Percentiles rank a stretch among this genome's conserved stretches.
Evolutionary conservation across 2,329 filamentous ascomycete genomes (phyloP).

Genomic region (Pseudocercospora musae): DNA sequence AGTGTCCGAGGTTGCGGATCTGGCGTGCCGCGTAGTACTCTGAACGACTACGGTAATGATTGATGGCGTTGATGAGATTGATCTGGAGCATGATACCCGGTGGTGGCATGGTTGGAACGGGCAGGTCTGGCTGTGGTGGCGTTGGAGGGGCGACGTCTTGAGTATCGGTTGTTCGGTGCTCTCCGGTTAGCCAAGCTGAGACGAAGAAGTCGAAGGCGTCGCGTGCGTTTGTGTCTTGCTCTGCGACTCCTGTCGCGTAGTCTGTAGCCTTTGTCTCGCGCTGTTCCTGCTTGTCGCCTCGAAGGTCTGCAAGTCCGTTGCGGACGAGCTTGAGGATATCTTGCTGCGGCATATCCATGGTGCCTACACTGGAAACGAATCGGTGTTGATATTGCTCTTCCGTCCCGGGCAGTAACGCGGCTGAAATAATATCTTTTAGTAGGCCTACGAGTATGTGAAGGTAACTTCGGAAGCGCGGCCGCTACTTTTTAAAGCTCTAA

Average conservation of each 20-base stretch:
- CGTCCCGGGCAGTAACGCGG: too few relatives aligned
- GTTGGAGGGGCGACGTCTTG: background rate
- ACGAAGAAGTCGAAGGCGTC: background rate
- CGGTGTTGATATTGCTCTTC: background rate
- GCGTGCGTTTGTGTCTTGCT: background rate
- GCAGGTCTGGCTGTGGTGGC: background rate
- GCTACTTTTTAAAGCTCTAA: too few relatives aligned
- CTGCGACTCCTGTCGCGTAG: too few relatives aligned
- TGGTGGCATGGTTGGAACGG: background rate
- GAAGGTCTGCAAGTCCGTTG: background rate
- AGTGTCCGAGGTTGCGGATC: background rate
- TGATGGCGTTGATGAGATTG: background rate
- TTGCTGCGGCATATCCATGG: background rate
- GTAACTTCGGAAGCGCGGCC: too few relatives aligned
- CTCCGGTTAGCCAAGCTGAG: background rate
- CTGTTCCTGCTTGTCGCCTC: background rate
- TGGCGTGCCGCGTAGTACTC: background rate
- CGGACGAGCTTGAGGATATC: background rate
- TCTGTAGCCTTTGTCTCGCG: background rate
- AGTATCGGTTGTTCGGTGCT: background rate
- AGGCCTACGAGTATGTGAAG: too few relatives aligned
- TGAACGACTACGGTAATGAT: background rate
- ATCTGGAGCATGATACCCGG: background rate
- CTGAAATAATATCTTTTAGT: too few relatives aligned
- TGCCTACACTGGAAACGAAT: background rate